A percentile compares a stretch with the other conserved stretches of the same genome.
These are phyloP conservation scores for Dactylonectria estremocensis DNA, from an alignment of 2,329 filamentous ascomycete species.

Conservation along the genomic window DNA sequence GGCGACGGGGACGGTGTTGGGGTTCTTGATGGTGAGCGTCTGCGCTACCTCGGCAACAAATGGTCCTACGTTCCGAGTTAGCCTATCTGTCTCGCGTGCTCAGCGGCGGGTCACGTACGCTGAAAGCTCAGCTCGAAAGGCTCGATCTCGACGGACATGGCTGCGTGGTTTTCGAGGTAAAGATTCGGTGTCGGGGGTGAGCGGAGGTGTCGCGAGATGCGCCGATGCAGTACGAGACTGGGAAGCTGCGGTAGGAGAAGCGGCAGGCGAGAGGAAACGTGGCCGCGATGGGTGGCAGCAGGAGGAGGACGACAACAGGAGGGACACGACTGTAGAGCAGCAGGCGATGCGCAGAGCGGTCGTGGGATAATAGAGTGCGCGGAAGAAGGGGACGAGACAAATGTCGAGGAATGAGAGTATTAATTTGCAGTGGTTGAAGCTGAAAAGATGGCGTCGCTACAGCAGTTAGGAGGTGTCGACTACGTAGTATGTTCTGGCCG, in stretches of 20 bases:
- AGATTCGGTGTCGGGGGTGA: slow-evolving; percentile 17
- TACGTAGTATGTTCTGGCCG: slow-evolving; percentile 5
- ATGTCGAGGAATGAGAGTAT: slow-evolving; percentile 8
- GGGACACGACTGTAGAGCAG: neutral
- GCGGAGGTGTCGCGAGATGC: slow-evolving; percentile 43
- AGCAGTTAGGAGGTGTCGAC: no score
- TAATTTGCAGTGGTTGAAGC: slow-evolving; percentile 27
- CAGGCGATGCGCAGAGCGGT: neutral
- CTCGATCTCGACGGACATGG: slow-evolving; percentile 96
- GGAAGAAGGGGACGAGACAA: slow-evolving; percentile 1
- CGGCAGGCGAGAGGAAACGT: slow-evolving; percentile 36
- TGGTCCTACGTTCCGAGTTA: slow-evolving; percentile 65
- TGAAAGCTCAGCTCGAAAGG: slow-evolving; percentile 93
- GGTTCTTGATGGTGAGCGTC: slow-evolving; percentile 76
- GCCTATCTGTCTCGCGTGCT: slow-evolving; percentile 30
- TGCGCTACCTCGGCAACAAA: slow-evolving; percentile 78
- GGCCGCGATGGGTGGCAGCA: slow-evolving; percentile 2
- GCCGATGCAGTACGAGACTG: slow-evolving; percentile 20
- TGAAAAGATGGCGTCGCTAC: slow-evolving; percentile 22
- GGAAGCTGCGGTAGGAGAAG: slow-evolving; percentile 33
- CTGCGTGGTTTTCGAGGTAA: slow-evolving; percentile 49
- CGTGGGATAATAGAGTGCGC: slow-evolving; percentile 8
- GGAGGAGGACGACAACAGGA: slow-evolving; percentile 13
- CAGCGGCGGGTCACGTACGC: slow-evolving; percentile 72
- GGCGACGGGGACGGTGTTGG: slow-evolving; percentile 73